Base-by-base conservation (phyloP, 768 basidiomycete genomes). In the Tylopilus sp. region DNA sequence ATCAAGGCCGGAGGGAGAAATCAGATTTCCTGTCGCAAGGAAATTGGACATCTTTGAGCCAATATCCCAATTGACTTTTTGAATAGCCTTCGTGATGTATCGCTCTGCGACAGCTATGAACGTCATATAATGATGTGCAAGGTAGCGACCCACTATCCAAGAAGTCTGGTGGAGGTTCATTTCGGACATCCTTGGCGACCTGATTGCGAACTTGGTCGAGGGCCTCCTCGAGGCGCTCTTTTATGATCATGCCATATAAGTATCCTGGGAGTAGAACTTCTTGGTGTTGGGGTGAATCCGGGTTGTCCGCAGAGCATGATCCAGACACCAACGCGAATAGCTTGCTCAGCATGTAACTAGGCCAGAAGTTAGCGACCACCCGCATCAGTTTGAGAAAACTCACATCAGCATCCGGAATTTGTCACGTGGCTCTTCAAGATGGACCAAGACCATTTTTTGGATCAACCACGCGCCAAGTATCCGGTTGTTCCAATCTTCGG, bases 211-310 rank as follows among this genome's bases (percentile, higher is more conserved):
- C 81, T 61, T 80, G 78, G 59, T 81, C 87, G 45, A 98, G 72
- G 22, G 84, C 85, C 68, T 98, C 97, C 60, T 98, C 96, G 54
- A 98, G 78, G 55, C 91, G 85, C 71, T 99, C 97, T 72, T 97
- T 98, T 76, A 99, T 89, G 64, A 98, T 97, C 91, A 96, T 98
- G 45, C 86, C 86, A 67, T 97, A 98, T 22, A 99, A 70, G 59
- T 77, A 83, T 28, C 97, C 97, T 1, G 97, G 97, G 6, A 98
- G 83, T 13, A 99, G 80, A 43, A 96, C 93, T 66, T 99, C 97
- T 69, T 99, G 97, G 65, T 98, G 92, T 67, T 98, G 96, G 54
- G 97, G 94, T 1, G 95, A 98, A 78, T 99, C 97, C 6, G 97
- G 95, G 67, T 98, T 98, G 74, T 99, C 97, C 46, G 89, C 80